Base-by-base conservation (phyloP, 306 rosid genomes). In the Lotus japonicus region DNA sequence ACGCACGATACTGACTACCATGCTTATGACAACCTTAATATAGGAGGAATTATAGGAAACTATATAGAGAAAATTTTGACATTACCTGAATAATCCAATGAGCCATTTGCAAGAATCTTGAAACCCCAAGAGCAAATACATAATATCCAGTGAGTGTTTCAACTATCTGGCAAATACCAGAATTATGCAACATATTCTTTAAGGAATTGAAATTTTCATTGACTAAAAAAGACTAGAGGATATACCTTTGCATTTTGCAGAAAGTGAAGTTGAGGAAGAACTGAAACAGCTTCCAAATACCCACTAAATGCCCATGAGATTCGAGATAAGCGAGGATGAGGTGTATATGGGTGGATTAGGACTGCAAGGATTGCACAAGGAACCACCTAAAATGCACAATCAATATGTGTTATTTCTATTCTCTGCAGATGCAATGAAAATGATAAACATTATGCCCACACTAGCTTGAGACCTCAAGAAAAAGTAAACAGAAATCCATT, bases 71-170 rank as follows among this genome's bases (percentile, higher is more conserved):
- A 64, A 9, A 36, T 4, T 13, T 9, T 14, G 49, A 43, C 55
- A 82, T 59, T 9, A 89, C 96, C 88, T 66, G 84, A 70, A 86
- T 80, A 45, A 88, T 66, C 98, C 95, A 90, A 58, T 82, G 84
- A 35, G 96, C 95, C 7, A 89, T 76, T 7, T 81, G 17, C 2
- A 94, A 52, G 81, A 94, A 88, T 71, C 97, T 90, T 11, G 98
- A 83, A 69, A 88, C 55, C 4, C 98, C 98, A 17, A 94, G 49
- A 36, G 98, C 97, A 71, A 94, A 90, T 17, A 94, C 92, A 56
- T 88, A 94, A 31, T 88, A 83, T 5, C 96, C 89, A 2, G 97
- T 86, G 63, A 94, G 86, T 54, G 97, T 87, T 42, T 94, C 98
- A 35, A 94, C 55, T 78, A 88, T 82, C 97, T 94, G 74, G 12